phyloP scores from a whole-genome alignment of 805 yeast genomes.

The Ogataea salicorniae region DNA sequence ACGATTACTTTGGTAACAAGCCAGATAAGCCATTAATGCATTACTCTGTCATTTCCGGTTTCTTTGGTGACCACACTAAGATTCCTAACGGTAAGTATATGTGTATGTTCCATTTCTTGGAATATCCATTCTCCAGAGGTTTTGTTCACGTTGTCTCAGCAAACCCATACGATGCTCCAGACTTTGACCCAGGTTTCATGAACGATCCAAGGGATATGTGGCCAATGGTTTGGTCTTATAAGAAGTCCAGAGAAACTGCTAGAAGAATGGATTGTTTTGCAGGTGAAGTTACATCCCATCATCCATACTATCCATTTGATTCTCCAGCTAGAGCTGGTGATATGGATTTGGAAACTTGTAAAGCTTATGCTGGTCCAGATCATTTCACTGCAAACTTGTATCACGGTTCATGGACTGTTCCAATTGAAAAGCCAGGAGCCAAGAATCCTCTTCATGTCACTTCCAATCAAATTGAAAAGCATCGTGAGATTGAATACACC shows the following conservation, averaged over 20 bases:
- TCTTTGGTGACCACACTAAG: slow-evolving; percentile 29
- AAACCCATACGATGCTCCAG: slow-evolving; percentile 25
- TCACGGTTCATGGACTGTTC: slow-evolving; percentile 29
- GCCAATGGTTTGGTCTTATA: slow-evolving; percentile 28
- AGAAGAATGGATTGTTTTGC: slow-evolving; percentile 27
- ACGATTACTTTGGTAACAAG: slow-evolving; percentile 24
- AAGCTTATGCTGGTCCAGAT: slow-evolving; percentile 22
- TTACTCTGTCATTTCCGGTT: slow-evolving; percentile 27
- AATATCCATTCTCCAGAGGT: slow-evolving; percentile 29
- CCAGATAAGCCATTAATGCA: slow-evolving; percentile 29
- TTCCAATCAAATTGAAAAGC: slow-evolving; percentile 20
- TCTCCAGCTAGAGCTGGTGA: slow-evolving; percentile 27
- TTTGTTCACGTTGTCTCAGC: slow-evolving; percentile 18
- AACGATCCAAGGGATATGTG: slow-evolving; percentile 26
- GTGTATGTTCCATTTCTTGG: slow-evolving; percentile 28
- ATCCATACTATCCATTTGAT: slow-evolving; percentile 20
- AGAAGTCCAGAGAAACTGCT: slow-evolving; percentile 28
- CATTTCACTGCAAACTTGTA: slow-evolving; percentile 23
- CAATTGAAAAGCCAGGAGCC: slow-evolving; percentile 18
- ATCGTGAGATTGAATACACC: slow-evolving; percentile 21
- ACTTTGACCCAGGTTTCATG: slow-evolving; percentile 27
- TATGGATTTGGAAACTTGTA: slow-evolving; percentile 22
- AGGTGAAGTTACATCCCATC: slow-evolving; percentile 26
- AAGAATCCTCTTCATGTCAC: slow-evolving; percentile 18
- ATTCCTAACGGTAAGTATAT: slow-evolving; percentile 25